Base-by-base conservation (phyloP, 176 grass and related monocot genomes). In the Themeda triandra region DNA sequence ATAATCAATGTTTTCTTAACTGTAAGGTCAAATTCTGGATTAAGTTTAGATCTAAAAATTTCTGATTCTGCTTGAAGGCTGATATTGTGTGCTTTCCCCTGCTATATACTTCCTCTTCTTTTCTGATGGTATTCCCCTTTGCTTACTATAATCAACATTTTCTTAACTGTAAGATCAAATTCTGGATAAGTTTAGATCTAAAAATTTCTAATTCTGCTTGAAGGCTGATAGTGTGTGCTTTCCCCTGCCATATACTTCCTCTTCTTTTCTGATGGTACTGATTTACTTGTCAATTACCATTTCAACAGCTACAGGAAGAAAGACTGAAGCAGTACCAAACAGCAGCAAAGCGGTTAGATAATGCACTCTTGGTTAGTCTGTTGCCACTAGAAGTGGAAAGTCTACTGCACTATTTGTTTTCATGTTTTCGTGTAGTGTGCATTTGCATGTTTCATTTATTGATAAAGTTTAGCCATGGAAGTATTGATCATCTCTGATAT, bases 261-360 rank as follows among this genome's bases (percentile, higher is more conserved):
- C 31, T 36, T 37, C 27, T 74, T 49, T 74, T 79, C 8, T 76
- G 62, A 58, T 58, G 19, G 7, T n/a, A 24, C 21, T 60, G 19
- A 58, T 85, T 68, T 81, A 71, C 54, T 42, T 75, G 21, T 88
- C 10, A 33, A 68, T 35, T 13, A 54, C 49, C 29, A 66, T 74
- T 86, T 82, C 31, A 83, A 83, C 77, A 95, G 91, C 33, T 66
- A 80, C 71, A 87, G 35, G 91, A 95, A 79, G 77, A 84, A 30
- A 95, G 88, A 89, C 66, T 90, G 77, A 95, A 95, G 82, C 87
- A 94, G 66, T 92, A 93, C 85, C 93, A 94, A 65, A 30, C 77
- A 36, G 93, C 96, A 86, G 93, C 91, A 79, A 98, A 95, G 75
- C 80, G 83, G 39, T 83, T 98, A 30, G 91, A 94, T 85, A 93